Percentiles rank a stretch among this genome's conserved stretches.
Evolutionary conservation across 1,139 yeast genomes (phyloP).

Genomic region (Zygosaccharomyces pseudobailii): DNA sequence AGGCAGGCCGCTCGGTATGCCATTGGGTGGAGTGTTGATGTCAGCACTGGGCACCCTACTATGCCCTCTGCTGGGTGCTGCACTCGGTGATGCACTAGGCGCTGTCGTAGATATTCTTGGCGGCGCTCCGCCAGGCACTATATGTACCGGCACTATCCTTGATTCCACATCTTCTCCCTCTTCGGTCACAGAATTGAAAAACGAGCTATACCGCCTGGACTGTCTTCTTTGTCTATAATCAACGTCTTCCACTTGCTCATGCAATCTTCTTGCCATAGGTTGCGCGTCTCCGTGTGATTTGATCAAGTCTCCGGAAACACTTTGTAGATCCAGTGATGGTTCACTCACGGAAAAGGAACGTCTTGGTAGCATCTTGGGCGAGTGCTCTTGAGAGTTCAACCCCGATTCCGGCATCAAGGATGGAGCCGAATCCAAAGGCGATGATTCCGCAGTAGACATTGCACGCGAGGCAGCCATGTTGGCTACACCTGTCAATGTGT

Average conservation of each 20-base stretch:
- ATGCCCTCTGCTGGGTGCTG: not conserved
- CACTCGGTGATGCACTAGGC: not conserved
- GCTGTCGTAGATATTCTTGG: too few relatives aligned
- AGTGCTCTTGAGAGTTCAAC: slow-evolving; percentile 16
- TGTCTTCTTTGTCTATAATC: slow-evolving; percentile 17
- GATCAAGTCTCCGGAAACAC: slow-evolving; percentile 36
- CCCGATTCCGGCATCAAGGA: slow-evolving; percentile 13
- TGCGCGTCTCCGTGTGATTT: slow-evolving; percentile 25
- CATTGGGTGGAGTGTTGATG: not conserved
- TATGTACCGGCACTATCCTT: slow-evolving; percentile 10
- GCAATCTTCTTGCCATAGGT: slow-evolving; percentile 18
- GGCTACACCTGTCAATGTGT: slow-evolving; percentile 54
- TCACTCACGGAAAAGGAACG: slow-evolving; percentile 28
- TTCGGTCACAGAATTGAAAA: slow-evolving; percentile 19
- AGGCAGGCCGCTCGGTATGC: not conserved
- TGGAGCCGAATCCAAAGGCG: slow-evolving; percentile 20
- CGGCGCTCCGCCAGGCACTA: not conserved
- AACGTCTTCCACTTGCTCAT: slow-evolving; percentile 22
- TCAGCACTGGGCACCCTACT: not conserved
- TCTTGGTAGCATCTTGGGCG: slow-evolving; percentile 23
- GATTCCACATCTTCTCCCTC: slow-evolving; percentile 10
- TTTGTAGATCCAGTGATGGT: slow-evolving; percentile 34
- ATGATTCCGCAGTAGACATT: slow-evolving; percentile 5
- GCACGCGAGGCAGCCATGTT: slow-evolving; percentile 3
- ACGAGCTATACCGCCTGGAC: slow-evolving; percentile 18